Conservation (phyloP, 257 asterid species). For the Solanum habrochaites region DNA sequence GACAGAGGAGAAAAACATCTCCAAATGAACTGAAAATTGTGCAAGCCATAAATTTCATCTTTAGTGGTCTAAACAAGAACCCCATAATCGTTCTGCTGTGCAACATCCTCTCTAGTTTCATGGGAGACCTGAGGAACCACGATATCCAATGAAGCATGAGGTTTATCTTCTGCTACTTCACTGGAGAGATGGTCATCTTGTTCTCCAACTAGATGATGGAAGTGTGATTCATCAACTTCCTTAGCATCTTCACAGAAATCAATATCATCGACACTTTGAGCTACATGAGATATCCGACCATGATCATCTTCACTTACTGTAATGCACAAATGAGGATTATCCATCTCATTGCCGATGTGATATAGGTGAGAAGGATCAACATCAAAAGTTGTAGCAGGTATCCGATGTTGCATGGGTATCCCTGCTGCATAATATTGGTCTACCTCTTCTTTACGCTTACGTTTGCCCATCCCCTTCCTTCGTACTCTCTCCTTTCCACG, state of each 20-base stretch:
- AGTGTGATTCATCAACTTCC: slow-evolving; percentile 26
- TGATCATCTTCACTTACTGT: slow-evolving; percentile 12
- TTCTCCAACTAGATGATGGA: slow-evolving; percentile 28
- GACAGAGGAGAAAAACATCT: neutral
- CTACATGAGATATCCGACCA: slow-evolving; percentile 6
- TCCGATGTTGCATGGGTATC: slow-evolving; percentile 22
- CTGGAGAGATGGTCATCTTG: slow-evolving; percentile 37
- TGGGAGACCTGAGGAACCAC: slow-evolving; percentile 33
- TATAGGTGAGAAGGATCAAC: slow-evolving; percentile 23
- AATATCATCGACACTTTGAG: slow-evolving; percentile 20
- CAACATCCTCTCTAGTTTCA: slow-evolving; percentile 45
- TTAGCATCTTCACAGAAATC: slow-evolving; percentile 14
- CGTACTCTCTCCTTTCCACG: slow-evolving; percentile 86
- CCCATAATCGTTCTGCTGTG: slow-evolving; percentile 29
- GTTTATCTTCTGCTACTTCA: slow-evolving; percentile 28
- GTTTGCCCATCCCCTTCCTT: slow-evolving; percentile 61
- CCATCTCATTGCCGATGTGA: slow-evolving; percentile 26
- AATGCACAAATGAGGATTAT: slow-evolving; percentile 16
- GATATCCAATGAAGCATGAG: slow-evolving; percentile 20
- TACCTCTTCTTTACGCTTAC: slow-evolving; percentile 60
- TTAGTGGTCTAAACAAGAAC: slow-evolving; percentile 20
- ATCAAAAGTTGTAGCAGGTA: slow-evolving; percentile 18
- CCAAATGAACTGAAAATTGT: neutral
- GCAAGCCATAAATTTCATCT: neutral
- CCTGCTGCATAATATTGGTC: slow-evolving; percentile 32